phyloP scores from a whole-genome alignment of 2,329 filamentous ascomycete genomes.

The Tympanopsis confertula region DNA sequence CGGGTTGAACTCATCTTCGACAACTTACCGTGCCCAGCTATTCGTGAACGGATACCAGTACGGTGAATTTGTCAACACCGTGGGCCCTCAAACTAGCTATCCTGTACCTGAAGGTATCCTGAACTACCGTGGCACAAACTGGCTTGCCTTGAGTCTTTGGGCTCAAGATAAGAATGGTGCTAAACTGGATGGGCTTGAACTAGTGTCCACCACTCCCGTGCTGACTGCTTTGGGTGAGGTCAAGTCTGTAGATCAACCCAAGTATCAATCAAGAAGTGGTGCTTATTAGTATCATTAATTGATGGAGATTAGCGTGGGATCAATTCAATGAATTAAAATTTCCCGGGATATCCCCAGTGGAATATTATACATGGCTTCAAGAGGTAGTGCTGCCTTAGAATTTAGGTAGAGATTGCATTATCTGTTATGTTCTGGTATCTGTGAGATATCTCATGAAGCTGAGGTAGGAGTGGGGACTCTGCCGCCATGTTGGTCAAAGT shows the following conservation, averaged over 20 bases:
- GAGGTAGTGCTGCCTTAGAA: no score
- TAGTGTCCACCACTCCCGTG: conserved; percentile 35
- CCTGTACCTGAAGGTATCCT: conserved; percentile 65
- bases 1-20: conserved; percentile 15
- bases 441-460: no score
- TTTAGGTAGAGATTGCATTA: no score
- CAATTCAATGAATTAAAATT: no score
- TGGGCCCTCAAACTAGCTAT: conserved; percentile 64
- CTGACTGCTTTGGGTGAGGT: conserved; percentile 35
- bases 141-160: conserved; percentile 59
- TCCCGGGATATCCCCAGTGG: no score
- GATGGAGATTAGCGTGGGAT: no score
- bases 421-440: no score
- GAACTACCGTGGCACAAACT: conserved; percentile 61
- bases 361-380: no score
- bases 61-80: conserved; percentile 45
- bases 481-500: conserved; percentile 3
- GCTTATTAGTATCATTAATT: no score
- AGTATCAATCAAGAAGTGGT: conserved; percentile 30
- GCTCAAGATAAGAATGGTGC: conserved; percentile 44
- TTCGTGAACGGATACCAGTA: conserved; percentile 72
- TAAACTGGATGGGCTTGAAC: conserved; percentile 38
- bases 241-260: conserved; percentile 28
- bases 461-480: no score
- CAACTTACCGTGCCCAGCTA: conserved; percentile 45